Percentiles rank a stretch among this genome's conserved stretches.
These are phyloP conservation scores for Panaeolus papilionaceus DNA, from an alignment of 768 basidiomycete genomes.

Conservation along the genomic window DNA sequence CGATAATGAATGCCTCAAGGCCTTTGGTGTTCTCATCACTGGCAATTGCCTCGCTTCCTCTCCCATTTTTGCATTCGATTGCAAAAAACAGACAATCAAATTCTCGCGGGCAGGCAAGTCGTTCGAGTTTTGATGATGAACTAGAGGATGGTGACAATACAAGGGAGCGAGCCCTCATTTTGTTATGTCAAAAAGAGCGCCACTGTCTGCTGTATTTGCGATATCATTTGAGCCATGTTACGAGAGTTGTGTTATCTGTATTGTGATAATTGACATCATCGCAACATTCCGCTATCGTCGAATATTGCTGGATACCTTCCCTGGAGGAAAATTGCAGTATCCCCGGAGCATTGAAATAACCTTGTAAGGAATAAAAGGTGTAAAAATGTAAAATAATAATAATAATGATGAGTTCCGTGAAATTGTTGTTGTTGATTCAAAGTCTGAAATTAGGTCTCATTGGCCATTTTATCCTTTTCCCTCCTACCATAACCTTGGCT, in stretches of 20 bases:
- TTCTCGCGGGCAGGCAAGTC: neutral
- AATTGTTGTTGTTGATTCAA: neutral
- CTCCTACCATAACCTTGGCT: neutral
- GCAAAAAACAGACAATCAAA: neutral
- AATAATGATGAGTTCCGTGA: neutral
- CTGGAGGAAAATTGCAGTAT: slow-evolving; percentile 13
- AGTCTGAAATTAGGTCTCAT: slow-evolving; percentile 8
- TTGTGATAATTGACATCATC: slow-evolving; percentile 6
- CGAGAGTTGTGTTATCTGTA: slow-evolving; percentile 2
- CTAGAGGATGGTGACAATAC: neutral
- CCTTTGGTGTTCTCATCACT: neutral
- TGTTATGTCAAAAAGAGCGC: neutral
- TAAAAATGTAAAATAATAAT: neutral
- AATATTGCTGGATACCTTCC: neutral
- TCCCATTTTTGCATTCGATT: neutral
- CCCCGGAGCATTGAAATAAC: neutral
- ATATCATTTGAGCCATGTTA: neutral
- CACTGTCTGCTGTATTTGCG: neutral
- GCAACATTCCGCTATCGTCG: slow-evolving; percentile 8
- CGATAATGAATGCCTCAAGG: slow-evolving; percentile 9
- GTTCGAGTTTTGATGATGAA: neutral
- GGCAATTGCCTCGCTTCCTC: neutral
- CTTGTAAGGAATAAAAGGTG: neutral
- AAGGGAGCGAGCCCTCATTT: neutral
- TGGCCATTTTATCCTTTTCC: neutral